A percentile compares a stretch with the other conserved stretches of the same genome.
These are phyloP conservation scores for Teunomyces pallodes DNA, from an alignment of 805 yeast species.

Conservation along the genomic window DNA sequence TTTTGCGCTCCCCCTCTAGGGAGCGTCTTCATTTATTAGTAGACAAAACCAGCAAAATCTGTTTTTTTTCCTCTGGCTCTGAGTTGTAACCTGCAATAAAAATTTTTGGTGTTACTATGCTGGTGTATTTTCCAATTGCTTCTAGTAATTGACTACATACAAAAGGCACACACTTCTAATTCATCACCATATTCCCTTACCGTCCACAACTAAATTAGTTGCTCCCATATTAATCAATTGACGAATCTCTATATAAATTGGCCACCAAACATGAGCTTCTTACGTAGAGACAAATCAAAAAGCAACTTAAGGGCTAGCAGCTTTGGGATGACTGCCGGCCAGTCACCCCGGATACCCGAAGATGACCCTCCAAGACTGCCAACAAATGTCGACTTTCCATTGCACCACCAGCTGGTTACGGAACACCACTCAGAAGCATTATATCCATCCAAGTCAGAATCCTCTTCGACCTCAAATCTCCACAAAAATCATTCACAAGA, in stretches of 20 bases:
- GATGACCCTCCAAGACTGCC: constrained; percentile 7
- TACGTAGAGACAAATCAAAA: constrained; percentile 23
- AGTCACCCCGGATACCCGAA: constrained; percentile 5
- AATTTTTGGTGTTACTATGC: not conserved
- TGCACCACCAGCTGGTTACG: not conserved
- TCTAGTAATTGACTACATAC: too few relatives aligned
- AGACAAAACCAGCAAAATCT: not conserved
- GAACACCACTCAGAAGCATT: constrained; percentile 1
- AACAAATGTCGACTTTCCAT: constrained; percentile 1
- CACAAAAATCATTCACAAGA: constrained; percentile 1
- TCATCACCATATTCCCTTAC: not conserved
- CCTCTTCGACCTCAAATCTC: constrained; percentile 3
- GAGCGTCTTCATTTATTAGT: too few relatives aligned
- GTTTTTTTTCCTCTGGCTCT: not conserved
- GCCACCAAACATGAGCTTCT: constrained; percentile 18
- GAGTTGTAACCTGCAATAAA: not conserved
- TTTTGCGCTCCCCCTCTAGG: too few relatives aligned
- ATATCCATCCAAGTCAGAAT: constrained; percentile 7
- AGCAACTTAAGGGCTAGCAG: constrained; percentile 9
- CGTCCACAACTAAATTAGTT: not conserved
- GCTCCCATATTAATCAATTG: not conserved
- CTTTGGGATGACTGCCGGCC: constrained; percentile 10
- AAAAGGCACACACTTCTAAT: not conserved
- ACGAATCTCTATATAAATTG: not conserved
- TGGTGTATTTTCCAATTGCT: too few relatives aligned